Percentiles rank a stretch among this genome's conserved stretches.
These are phyloP conservation scores for Neonectria sp. DNA, from an alignment of 2,329 filamentous ascomycete species.

Conservation along the genomic window DNA sequence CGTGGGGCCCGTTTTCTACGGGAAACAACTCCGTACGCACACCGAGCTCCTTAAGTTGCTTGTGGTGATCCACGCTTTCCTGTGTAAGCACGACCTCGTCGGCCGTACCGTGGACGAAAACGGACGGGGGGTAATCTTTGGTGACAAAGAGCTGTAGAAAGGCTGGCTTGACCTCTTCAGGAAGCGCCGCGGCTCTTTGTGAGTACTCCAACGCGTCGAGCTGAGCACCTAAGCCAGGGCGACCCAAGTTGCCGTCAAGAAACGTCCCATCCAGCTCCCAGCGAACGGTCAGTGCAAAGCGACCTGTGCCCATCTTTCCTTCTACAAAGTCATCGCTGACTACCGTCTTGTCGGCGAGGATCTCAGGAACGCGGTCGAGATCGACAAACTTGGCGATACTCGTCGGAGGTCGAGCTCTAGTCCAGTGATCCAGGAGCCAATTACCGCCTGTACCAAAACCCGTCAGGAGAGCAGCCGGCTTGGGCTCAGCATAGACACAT, in stretches of 20 bases:
- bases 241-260: conserved; percentile 14
- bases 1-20: conserved; percentile 15
- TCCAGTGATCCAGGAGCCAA: conserved; percentile 27
- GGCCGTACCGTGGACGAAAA: conserved; percentile 23
- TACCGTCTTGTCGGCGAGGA: conserved; percentile 23
- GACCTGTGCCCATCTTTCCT: neutral
- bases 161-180: conserved; percentile 13
- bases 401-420: conserved; percentile 8
- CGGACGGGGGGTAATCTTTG: conserved; percentile 23
- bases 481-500: conserved; percentile 21
- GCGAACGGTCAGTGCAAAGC: conserved; percentile 23
- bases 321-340: conserved; percentile 19
- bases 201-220: conserved; percentile 21
- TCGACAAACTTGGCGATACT: conserved; percentile 19
- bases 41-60: conserved; percentile 20
- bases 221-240: conserved; percentile 20
- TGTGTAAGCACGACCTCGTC: conserved; percentile 17
- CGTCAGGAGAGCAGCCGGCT: conserved; percentile 20
- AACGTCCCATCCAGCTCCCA: conserved; percentile 28
- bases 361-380: conserved; percentile 7
- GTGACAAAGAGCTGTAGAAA: conserved; percentile 29
- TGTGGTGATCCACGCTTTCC: conserved; percentile 20
- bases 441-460: conserved; percentile 21
- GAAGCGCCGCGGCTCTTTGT: conserved; percentile 10
- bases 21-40: conserved; percentile 21